Conservation (phyloP, 257 asterid genomes). For the Haberlea rhodopensis region DNA sequence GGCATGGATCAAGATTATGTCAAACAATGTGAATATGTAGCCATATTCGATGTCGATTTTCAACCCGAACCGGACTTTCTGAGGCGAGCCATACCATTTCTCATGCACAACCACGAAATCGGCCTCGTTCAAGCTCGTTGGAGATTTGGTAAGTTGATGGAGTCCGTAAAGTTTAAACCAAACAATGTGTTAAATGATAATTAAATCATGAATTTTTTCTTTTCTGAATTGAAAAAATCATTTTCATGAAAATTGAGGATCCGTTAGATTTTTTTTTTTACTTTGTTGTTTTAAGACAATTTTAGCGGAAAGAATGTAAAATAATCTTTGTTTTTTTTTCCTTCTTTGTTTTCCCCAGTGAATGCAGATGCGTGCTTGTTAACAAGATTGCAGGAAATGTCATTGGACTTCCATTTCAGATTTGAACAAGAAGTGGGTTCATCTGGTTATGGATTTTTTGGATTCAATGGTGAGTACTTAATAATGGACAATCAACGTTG, state of each 20-base stretch:
- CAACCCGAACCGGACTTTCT: constrained; percentile 54
- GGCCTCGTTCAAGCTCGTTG: neutral
- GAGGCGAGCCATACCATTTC: constrained; percentile 35
- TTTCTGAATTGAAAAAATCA: constrained; percentile 6
- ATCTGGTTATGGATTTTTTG: constrained; percentile 20
- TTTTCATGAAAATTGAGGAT: no score
- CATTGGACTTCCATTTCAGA: constrained; percentile 13
- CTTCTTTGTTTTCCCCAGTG: constrained; percentile 21
- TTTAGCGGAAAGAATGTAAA: no score
- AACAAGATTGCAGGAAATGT: constrained; percentile 29
- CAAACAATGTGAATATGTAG: constrained; percentile 51
- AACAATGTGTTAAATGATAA: neutral
- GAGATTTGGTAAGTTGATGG: neutral
- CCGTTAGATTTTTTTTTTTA: neutral
- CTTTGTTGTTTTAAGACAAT: neutral
- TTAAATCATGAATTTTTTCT: constrained; percentile 20
- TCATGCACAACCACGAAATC: neutral
- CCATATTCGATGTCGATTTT: constrained; percentile 56
- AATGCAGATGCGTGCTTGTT: constrained; percentile 28
- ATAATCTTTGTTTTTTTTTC: no score
- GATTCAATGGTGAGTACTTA: constrained; percentile 19
- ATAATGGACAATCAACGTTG: no score
- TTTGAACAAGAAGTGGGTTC: constrained; percentile 26
- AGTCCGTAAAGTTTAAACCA: no score
- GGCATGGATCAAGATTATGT: constrained; percentile 49